Conservation (phyloP, 345 rosid genomes). For the Carallia pectinifolia region DNA sequence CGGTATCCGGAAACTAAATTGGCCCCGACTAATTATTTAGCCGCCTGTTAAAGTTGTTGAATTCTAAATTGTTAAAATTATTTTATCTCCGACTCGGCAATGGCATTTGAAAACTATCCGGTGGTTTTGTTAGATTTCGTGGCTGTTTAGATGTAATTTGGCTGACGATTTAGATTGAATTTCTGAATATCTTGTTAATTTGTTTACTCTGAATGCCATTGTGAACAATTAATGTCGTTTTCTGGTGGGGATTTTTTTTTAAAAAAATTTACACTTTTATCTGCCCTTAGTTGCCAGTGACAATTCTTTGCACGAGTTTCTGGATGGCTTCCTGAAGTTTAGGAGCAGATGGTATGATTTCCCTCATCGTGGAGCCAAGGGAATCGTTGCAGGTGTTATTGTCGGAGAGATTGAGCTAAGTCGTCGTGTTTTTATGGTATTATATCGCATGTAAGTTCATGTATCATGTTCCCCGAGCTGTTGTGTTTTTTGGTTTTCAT, state of each 20-base stretch:
- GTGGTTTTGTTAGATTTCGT: neutral
- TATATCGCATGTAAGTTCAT: constrained; percentile 80
- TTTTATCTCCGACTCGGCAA: too few relatives aligned
- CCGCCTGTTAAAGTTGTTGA: too few relatives aligned
- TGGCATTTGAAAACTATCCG: too few relatives aligned
- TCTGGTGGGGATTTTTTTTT: neutral
- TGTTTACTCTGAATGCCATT: too few relatives aligned
- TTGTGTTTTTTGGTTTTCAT: neutral
- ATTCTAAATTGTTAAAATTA: too few relatives aligned
- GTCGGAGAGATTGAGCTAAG: constrained; percentile 78
- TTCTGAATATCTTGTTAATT: too few relatives aligned
- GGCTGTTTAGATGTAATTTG: neutral
- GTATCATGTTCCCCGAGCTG: neutral
- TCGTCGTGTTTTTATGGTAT: constrained; percentile 81
- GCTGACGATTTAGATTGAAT: neutral
- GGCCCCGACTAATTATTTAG: neutral
- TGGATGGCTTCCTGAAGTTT: constrained; percentile 77
- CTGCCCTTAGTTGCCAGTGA: constrained; percentile 65
- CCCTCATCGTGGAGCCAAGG: constrained; percentile 81
- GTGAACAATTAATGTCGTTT: neutral
- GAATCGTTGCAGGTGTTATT: constrained; percentile 79
- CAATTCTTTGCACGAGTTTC: constrained; percentile 65
- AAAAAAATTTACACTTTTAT: neutral
- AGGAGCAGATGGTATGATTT: constrained; percentile 98
- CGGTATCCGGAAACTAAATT: too few relatives aligned